Evolutionary conservation across 2,329 filamentous ascomycete species (phyloP), one percentile per base, ranked within the genome.

Genomic region (Clarireedia homoeocarpa): DNA sequence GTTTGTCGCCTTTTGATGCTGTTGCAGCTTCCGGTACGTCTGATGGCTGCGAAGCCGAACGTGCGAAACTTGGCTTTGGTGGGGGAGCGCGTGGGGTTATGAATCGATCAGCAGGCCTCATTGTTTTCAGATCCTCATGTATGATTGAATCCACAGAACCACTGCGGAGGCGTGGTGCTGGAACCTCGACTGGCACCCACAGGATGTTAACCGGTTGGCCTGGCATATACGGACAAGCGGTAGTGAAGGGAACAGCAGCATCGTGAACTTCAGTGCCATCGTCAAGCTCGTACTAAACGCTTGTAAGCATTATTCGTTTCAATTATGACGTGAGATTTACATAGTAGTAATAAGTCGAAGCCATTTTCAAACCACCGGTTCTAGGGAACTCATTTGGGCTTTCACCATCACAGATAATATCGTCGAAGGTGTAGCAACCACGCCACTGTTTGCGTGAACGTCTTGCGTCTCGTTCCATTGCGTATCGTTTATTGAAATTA

Each of bases 301-400:
- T 42, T 57, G 51, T 62, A n/a, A 57, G 54, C 47, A 30, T 51
- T 30, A 55, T 54, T 27, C 36, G 26, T 55, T 60, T 39, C 71
- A 71, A 68, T 61, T 63, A 56, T 36, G 59, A 59, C 36, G 55
- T 60, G 63, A 56, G 47, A 78, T 88, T 73, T 76, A 95, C 90
- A 73, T 94, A 96, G 77, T 95, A 97, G 80, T 92, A 96, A 72
- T 96, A 96, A 15, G 86, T 94, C 58, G 87, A 84, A 46, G 91
- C 91, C 88, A 96, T 96, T 71, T 87, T 94, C 61, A 96, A 78
- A 52, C 88, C 91, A 57, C 91, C 91, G 63, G 82, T 81, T 65
- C 89, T 82, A 64, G 81, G 82, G 36, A 76, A 73, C 24, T 71
- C 71, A 51, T 74, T 77, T 63, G 74, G 71, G 48, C 75, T 71